phyloP scores from a whole-genome alignment of 202 grass and related monocot species.

The Schoenoplectus tabernaemontani region DNA sequence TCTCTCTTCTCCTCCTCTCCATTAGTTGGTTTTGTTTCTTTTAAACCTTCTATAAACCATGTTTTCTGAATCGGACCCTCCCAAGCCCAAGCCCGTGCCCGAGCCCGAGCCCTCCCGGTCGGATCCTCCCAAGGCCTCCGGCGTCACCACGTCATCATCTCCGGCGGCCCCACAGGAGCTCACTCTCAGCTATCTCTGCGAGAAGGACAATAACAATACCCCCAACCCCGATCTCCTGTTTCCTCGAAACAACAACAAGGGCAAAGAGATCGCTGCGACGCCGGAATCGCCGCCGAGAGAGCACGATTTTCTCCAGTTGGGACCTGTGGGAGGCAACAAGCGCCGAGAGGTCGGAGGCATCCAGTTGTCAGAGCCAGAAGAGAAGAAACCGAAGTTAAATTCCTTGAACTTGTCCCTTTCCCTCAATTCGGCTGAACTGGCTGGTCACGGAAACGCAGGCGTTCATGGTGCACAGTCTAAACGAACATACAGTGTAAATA shows the following conservation, averaged over 20 bases:
- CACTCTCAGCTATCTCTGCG: conserved; percentile 98
- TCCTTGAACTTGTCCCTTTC: conserved; percentile 89
- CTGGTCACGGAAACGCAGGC: conserved; percentile 4
- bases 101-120: conserved; percentile 6
- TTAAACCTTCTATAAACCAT: conserved; percentile 24
- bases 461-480: conserved; percentile 30
- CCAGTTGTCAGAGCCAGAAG: conserved; percentile 41
- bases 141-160: background rate
- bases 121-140: conserved; percentile 14
- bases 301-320: conserved; percentile 80
- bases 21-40: background rate
- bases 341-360: conserved; percentile 44
- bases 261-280: background rate
- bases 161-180: conserved; percentile 51
- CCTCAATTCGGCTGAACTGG: conserved; percentile 40
- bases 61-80: conserved; percentile 53
- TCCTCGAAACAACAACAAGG: conserved; percentile 19
- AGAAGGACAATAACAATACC: conserved; percentile 54
- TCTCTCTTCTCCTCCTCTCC: background rate
- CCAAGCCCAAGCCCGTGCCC: background rate
- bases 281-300: conserved; percentile 48
- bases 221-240: conserved; percentile 28
- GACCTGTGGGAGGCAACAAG: conserved; percentile 36
- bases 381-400: conserved; percentile 75
- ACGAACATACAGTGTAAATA: conserved; percentile 63